Evolutionary conservation across 257 asterid genomes (phyloP).

Genomic region (Catharanthus roseus): DNA sequence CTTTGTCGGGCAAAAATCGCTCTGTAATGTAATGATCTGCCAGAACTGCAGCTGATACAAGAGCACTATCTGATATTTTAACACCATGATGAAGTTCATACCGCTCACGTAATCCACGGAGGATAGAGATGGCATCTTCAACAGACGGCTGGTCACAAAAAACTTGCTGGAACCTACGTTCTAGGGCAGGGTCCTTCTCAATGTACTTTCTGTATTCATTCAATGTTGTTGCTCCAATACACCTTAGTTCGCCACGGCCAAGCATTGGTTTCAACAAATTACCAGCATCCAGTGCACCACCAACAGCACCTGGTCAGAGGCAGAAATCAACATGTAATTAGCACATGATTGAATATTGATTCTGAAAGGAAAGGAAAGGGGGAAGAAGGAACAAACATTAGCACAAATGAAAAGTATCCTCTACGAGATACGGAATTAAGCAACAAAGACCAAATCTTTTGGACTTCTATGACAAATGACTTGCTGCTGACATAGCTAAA

Average conservation of each 20-base stretch:
- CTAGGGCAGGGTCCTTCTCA: slow-evolving; percentile 95
- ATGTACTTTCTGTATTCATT: slow-evolving; percentile 84
- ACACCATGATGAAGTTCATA: slow-evolving; percentile 95
- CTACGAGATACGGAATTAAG: neutral
- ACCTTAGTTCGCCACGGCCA: slow-evolving; percentile 88
- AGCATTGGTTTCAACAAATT: slow-evolving; percentile 93
- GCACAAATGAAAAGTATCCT: neutral
- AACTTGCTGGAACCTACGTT: slow-evolving; percentile 93
- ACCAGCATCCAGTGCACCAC: slow-evolving; percentile 94
- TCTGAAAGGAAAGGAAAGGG: neutral
- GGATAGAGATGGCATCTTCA: slow-evolving; percentile 81
- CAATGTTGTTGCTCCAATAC: slow-evolving; percentile 92
- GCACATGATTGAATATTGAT: neutral
- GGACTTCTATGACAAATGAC: neutral
- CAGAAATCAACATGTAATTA: slow-evolving; percentile 2
- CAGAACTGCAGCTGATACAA: slow-evolving; percentile 83
- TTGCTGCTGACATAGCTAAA: neutral
- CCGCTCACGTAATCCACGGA: slow-evolving; percentile 93
- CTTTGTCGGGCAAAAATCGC: slow-evolving; percentile 93
- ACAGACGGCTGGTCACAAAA: slow-evolving; percentile 90
- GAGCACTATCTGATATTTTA: slow-evolving; percentile 85
- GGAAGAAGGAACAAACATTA: neutral
- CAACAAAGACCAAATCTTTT: neutral
- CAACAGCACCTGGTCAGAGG: slow-evolving; percentile 54
- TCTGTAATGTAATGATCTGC: slow-evolving; percentile 84